Evolutionary conservation across 2,329 filamentous ascomycete genomes (phyloP).

Genomic region (Hypoxylon sp.): DNA sequence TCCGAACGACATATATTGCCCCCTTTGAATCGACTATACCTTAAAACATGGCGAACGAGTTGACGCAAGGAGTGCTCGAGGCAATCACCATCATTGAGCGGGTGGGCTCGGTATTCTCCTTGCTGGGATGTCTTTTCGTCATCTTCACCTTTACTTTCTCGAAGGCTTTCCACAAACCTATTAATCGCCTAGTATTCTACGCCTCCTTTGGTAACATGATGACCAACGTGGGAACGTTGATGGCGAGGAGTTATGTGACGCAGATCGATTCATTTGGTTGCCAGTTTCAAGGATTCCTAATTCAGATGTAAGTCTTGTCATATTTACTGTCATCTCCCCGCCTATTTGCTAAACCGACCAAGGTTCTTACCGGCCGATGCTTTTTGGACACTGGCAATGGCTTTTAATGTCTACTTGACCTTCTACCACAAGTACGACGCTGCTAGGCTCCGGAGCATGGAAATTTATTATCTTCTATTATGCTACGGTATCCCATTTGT

Average conservation of each 20-base stretch:
- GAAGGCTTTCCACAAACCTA: constrained; percentile 83
- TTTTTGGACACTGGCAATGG: constrained; percentile 85
- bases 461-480: constrained; percentile 76
- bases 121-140: constrained; percentile 79
- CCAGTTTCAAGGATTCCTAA: constrained; percentile 82
- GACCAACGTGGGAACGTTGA: constrained; percentile 81
- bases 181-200: constrained; percentile 88
- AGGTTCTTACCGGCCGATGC: constrained; percentile 86
- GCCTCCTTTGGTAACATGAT: constrained; percentile 86
- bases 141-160: constrained; percentile 79
- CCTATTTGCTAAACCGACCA: constrained; percentile 32
- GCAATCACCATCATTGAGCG: constrained; percentile 76
- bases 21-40: constrained; percentile 1
- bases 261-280: constrained; percentile 67
- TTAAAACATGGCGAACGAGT: constrained; percentile 34
- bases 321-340: constrained; percentile 10
- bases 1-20: background rate
- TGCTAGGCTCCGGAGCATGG: constrained; percentile 73
- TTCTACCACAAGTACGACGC: constrained; percentile 83
- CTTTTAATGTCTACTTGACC: constrained; percentile 85
- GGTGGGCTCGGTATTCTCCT: constrained; percentile 77
- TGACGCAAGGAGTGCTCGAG: constrained; percentile 59
- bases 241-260: constrained; percentile 73
- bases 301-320: constrained; percentile 77
- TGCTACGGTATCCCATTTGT: constrained; percentile 83